phyloP scores from a whole-genome alignment of 2,329 filamentous ascomycete species.

The Fonsecaea pedrosoi region DNA sequence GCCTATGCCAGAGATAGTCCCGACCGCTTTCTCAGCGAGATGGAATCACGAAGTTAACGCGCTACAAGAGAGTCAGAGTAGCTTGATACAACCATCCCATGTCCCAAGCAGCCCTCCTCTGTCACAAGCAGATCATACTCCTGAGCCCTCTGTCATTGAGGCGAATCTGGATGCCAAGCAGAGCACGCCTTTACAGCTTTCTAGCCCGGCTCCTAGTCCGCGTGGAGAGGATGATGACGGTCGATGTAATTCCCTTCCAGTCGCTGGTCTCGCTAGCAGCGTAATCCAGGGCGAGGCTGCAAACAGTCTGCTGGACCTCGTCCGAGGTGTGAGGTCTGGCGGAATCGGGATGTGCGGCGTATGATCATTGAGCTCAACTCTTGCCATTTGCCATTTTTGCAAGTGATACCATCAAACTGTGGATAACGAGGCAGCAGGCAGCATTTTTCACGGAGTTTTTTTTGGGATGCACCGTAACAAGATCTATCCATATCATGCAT shows the following conservation, averaged over 20 bases:
- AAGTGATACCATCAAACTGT: not conserved
- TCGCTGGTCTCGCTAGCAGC: conserved; percentile 35
- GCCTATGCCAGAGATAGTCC: conserved; percentile 32
- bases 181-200: conserved; percentile 31
- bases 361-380: not conserved
- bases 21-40: conserved; percentile 36
- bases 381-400: not conserved
- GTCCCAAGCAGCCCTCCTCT: conserved; percentile 35
- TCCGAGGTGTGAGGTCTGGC: conserved; percentile 30
- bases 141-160: not conserved
- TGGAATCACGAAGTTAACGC: conserved; percentile 18
- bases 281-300: conserved; percentile 41
- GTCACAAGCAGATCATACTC: conserved; percentile 3
- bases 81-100: not conserved
- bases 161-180: conserved; percentile 8
- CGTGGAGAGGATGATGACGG: not conserved
- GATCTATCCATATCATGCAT: not conserved
- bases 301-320: conserved; percentile 38
- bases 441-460: not conserved
- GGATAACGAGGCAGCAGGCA: not conserved
- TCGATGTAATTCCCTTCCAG: conserved; percentile 14
- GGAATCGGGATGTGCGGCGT: conserved; percentile 32
- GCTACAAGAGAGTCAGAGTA: conserved; percentile 3
- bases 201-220: conserved; percentile 26
- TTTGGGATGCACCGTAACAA: not conserved